A percentile compares a stretch with the other conserved stretches of the same genome.
Evolutionary conservation across 768 basidiomycete species (phyloP).

Genomic region (Lyophyllum decastes): DNA sequence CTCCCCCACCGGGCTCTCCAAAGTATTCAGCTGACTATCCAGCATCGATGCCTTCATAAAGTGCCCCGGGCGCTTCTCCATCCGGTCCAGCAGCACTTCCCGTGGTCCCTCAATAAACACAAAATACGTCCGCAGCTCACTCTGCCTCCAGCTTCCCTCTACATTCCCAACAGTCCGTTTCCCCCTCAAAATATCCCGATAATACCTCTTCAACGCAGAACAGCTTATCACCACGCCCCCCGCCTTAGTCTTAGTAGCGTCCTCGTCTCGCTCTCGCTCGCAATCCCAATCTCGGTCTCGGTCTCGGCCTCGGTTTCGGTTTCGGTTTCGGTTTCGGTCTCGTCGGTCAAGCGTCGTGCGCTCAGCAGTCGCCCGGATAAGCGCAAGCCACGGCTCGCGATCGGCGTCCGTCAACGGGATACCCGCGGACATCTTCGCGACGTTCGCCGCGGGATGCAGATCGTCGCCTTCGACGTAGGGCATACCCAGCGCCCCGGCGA

Average conservation of each 20-base stretch:
- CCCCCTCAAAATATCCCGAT: constrained; percentile 83
- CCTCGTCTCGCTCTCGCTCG: constrained; percentile 3
- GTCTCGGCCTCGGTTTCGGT: constrained; percentile 12
- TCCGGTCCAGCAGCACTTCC: constrained; percentile 59
- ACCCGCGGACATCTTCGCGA: constrained; percentile 86
- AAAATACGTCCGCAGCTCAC: constrained; percentile 59
- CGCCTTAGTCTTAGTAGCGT: too few species aligned
- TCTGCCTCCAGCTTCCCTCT: not conserved
- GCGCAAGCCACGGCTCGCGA: constrained; percentile 82
- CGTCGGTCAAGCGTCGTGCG: constrained; percentile 25
- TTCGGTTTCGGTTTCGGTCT: not conserved
- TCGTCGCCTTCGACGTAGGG: constrained; percentile 91
- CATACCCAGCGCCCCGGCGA: constrained; percentile 61
- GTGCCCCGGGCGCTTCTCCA: constrained; percentile 66
- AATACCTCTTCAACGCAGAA: constrained; percentile 79
- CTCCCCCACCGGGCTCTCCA: constrained; percentile 73
- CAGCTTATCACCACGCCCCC: constrained; percentile 81
- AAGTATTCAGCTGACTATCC: constrained; percentile 69
- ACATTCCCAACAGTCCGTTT: constrained; percentile 5
- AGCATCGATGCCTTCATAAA: constrained; percentile 87
- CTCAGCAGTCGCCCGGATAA: constrained; percentile 68
- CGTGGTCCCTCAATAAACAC: constrained; percentile 72
- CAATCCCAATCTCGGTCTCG: not conserved
- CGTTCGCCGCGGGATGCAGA: constrained; percentile 78
- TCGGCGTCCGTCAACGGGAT: constrained; percentile 79